Percentiles rank a stretch among this genome's conserved stretches.
These are phyloP conservation scores for Trametes coccinea DNA, from an alignment of 768 basidiomycete species.

Conservation along the genomic window DNA sequence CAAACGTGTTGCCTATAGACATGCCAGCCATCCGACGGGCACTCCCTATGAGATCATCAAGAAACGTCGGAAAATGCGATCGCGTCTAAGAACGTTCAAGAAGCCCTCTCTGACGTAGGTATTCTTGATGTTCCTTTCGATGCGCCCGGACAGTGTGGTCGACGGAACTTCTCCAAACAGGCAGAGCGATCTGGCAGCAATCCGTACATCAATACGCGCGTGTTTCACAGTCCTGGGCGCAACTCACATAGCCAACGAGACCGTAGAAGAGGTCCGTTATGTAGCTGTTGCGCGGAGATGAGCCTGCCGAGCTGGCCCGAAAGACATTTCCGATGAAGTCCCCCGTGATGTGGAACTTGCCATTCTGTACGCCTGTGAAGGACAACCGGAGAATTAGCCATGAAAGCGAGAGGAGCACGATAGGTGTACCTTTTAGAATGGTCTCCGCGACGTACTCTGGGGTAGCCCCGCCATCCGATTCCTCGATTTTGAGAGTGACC, in stretches of 20 bases:
- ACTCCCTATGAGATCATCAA: no score
- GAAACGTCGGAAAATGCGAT: no score
- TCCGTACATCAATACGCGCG: neutral
- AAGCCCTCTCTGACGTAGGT: conserved; percentile 28
- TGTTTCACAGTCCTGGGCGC: neutral
- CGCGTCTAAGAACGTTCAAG: neutral
- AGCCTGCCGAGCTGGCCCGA: conserved; percentile 66
- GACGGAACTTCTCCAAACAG: conserved; percentile 41
- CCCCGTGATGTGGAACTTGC: conserved; percentile 72
- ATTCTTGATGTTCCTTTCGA: conserved; percentile 38
- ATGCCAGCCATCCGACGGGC: no score
- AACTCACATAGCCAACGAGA: conserved; percentile 37
- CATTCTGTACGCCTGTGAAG: conserved; percentile 60
- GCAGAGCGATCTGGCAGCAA: conserved; percentile 37
- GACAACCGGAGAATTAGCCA: neutral
- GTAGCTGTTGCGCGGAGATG: conserved; percentile 57
- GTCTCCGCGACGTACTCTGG: conserved; percentile 62
- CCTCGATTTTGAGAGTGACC: conserved; percentile 76
- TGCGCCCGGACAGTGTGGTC: conserved; percentile 38
- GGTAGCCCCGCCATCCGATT: conserved; percentile 60
- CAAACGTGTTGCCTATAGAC: no score
- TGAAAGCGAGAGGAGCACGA: neutral
- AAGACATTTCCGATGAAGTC: conserved; percentile 71
- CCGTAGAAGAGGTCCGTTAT: conserved; percentile 52
- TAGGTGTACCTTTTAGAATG: conserved; percentile 54